Evolutionary conservation across 208 protist genomes (phyloP).

Genomic region (Tritrichomonas musculus): DNA sequence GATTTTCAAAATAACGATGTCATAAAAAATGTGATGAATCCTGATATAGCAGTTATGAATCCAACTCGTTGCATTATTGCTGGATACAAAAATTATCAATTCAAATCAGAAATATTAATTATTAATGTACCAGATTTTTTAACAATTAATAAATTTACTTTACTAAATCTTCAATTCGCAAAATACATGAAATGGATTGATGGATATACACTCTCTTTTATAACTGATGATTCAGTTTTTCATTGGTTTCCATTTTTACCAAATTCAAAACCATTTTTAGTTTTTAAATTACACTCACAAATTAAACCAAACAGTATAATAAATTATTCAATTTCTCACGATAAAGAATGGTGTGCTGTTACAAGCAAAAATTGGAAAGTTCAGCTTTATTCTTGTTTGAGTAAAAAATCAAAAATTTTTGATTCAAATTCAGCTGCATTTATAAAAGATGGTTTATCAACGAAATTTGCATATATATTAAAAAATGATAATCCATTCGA

Average conservation of each 20-base stretch:
- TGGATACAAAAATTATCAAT: not conserved
- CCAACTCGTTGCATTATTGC: not conserved
- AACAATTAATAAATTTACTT: not conserved
- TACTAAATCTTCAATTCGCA: not conserved
- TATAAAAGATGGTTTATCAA: no score
- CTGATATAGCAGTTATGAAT: slow-evolving; percentile 2
- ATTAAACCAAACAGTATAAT: not conserved
- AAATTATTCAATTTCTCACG: not conserved
- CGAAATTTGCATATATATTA: not conserved
- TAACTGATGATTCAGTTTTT: not conserved
- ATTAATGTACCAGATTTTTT: not conserved
- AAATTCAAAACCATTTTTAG: not conserved
- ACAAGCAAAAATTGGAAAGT: not conserved
- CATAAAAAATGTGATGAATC: not conserved
- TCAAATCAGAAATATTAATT: not conserved
- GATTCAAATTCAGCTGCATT: not conserved
- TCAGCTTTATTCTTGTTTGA: not conserved
- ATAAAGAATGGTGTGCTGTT: not conserved
- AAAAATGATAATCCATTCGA: not conserved
- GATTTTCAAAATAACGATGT: not conserved
- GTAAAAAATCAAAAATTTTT: not conserved
- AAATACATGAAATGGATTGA: not conserved
- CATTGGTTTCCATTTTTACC: not conserved
- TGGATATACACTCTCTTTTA: not conserved
- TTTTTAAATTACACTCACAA: not conserved